Conservation (phyloP, 495 filamentous ascomycete species). For the Achaetomiella virescens region DNA sequence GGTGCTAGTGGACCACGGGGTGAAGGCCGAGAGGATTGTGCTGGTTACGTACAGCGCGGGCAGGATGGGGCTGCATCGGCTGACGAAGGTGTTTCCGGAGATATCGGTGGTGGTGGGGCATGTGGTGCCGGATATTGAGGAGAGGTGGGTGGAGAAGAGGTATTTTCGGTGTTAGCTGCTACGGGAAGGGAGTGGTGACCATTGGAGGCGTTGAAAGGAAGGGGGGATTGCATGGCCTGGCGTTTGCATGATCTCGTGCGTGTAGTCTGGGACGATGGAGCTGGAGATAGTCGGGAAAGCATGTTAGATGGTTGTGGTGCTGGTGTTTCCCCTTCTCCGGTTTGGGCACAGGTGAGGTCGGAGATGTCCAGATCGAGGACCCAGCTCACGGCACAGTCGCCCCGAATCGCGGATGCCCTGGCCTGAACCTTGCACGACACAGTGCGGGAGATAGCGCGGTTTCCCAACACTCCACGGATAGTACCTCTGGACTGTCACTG, state of each 20-base stretch:
- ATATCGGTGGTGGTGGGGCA: slow-evolving; percentile 77
- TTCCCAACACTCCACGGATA: too few species aligned
- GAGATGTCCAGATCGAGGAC: too few species aligned
- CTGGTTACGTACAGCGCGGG: slow-evolving; percentile 32
- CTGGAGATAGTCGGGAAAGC: neutral
- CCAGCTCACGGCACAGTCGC: too few species aligned
- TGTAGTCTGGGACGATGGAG: too few species aligned
- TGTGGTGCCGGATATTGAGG: slow-evolving; percentile 41
- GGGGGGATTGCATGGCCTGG: neutral
- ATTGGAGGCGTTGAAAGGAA: too few species aligned
- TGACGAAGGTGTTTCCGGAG: slow-evolving; percentile 80
- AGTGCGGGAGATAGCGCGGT: too few species aligned
- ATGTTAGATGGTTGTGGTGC: neutral
- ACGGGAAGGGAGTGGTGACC: slow-evolving; percentile 11
- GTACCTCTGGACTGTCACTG: too few species aligned
- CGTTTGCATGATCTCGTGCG: neutral
- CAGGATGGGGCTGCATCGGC: slow-evolving; percentile 60
- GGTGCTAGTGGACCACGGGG: slow-evolving; percentile 88
- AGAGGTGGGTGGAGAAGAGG: slow-evolving; percentile 35
- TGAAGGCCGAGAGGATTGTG: slow-evolving; percentile 71
- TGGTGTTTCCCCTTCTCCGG: too few species aligned
- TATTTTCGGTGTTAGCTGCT: slow-evolving; percentile 30
- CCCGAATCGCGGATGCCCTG: too few species aligned
- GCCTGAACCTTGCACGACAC: too few species aligned
- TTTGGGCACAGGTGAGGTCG: too few species aligned